phyloP scores from a whole-genome alignment of 2,329 filamentous ascomycete species.

The Fusarium sp. region DNA sequence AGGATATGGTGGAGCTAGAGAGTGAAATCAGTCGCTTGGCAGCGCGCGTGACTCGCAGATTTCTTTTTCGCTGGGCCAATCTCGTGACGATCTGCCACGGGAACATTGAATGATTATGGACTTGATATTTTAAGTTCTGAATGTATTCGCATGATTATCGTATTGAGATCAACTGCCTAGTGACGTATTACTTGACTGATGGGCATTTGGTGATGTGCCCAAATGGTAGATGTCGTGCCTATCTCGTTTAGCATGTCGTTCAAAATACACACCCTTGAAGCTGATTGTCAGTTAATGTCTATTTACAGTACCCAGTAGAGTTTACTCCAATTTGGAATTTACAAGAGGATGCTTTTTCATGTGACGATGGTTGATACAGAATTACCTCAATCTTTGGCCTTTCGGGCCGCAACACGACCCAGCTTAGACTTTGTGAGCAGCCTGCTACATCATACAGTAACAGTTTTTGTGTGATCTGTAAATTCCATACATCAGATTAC shows the following conservation, averaged over 20 bases:
- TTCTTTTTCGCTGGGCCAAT: conserved; percentile 9
- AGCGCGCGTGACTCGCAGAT: conserved; percentile 26
- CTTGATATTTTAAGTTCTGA: neutral
- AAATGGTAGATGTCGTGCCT: neutral
- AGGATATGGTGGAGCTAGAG: conserved; percentile 19
- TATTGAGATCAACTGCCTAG: neutral
- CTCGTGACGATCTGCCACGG: conserved; percentile 24
- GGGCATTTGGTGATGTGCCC: neutral
- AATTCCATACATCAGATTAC: neutral
- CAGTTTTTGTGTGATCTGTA: neutral
- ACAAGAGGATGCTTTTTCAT: neutral
- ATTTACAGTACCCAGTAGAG: neutral
- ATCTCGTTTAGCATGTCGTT: neutral
- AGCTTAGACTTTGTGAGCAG: neutral
- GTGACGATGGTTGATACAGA: neutral
- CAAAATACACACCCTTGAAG: neutral
- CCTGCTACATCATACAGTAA: neutral
- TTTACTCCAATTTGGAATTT: neutral
- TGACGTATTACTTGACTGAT: neutral
- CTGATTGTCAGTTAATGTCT: neutral
- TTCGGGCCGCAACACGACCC: neutral
- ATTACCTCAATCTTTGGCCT: neutral
- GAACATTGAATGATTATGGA: neutral
- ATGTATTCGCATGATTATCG: neutral
- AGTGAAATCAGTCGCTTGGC: neutral